phyloP scores from a whole-genome alignment of 2,329 filamentous ascomycete genomes.

The Dothistroma septosporum region DNA sequence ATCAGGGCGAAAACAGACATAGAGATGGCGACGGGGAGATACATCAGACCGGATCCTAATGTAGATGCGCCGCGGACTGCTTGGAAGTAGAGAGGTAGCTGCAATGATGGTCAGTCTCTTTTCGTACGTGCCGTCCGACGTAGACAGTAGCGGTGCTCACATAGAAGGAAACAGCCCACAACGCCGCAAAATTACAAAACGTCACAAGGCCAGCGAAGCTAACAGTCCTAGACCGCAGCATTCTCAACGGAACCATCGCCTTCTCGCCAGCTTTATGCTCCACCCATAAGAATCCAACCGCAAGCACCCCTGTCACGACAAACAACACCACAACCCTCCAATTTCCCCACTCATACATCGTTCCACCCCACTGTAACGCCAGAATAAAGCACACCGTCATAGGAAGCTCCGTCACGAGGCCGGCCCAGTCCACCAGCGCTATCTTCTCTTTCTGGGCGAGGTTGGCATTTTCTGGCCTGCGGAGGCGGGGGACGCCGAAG shows the following conservation, averaged over 20 bases:
- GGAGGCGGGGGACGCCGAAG: constrained; percentile 5
- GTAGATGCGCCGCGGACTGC: constrained; percentile 42
- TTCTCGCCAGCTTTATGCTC: background rate
- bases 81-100: constrained; percentile 53
- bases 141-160: constrained; percentile 32
- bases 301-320: constrained; percentile 5
- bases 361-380: constrained; percentile 14
- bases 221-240: constrained; percentile 42
- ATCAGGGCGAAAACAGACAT: constrained; percentile 38
- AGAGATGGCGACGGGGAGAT: constrained; percentile 44
- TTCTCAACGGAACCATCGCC: constrained; percentile 6
- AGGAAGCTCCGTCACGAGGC: constrained; percentile 5
- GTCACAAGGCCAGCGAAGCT: constrained; percentile 41
- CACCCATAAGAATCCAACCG: background rate
- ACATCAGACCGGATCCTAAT: constrained; percentile 39
- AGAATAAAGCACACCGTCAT: constrained; percentile 11
- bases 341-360: constrained; percentile 12
- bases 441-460: constrained; percentile 3
- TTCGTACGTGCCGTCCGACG: background rate
- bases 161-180: constrained; percentile 45
- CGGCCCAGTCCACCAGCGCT: constrained; percentile 4
- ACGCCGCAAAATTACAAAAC: constrained; percentile 27
- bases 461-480: constrained; percentile 2
- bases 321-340: constrained; percentile 11
- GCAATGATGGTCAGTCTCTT: constrained; percentile 32